These are phyloP conservation scores for Nicotiana benthamiana DNA, from an alignment of 257 asterid genomes.

Conservation along the genomic window DNA sequence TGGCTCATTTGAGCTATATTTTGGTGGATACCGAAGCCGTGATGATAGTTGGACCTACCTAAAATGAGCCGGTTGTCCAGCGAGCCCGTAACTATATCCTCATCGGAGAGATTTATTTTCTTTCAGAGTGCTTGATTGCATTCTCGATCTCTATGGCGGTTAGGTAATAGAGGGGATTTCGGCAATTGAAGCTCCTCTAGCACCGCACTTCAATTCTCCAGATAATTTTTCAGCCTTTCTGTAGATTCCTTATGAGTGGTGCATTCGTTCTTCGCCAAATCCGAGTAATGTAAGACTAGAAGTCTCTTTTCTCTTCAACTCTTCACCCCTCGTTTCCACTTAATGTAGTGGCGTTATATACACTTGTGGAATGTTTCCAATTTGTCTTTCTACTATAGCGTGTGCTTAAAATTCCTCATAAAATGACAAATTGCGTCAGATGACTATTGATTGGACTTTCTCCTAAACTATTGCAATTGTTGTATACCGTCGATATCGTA, in stretches of 20 bases:
- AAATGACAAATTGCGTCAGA: not conserved
- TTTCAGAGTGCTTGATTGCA: not conserved
- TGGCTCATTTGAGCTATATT: not conserved
- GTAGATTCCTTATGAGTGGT: not conserved
- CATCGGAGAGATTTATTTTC: not conserved
- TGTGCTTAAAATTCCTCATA: not conserved
- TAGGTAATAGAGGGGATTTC: not conserved
- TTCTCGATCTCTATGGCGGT: not conserved
- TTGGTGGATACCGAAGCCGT: not conserved
- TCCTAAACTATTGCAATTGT: not conserved
- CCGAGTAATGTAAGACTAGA: no score
- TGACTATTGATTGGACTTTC: not conserved
- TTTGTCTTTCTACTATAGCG: not conserved
- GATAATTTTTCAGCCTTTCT: not conserved
- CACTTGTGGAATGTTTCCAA: not conserved
- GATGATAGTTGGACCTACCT: not conserved
- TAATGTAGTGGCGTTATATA: no score
- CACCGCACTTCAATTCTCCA: not conserved
- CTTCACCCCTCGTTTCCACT: no score
- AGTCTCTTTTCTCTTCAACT: no score
- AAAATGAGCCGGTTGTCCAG: not conserved
- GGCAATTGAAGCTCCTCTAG: conserved; percentile 2
- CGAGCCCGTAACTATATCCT: not conserved
- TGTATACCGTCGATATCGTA: no score
- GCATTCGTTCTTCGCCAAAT: no score